Conservation (phyloP, 2,329 filamentous ascomycete genomes). For the Ascochyta clinopodiicola region DNA sequence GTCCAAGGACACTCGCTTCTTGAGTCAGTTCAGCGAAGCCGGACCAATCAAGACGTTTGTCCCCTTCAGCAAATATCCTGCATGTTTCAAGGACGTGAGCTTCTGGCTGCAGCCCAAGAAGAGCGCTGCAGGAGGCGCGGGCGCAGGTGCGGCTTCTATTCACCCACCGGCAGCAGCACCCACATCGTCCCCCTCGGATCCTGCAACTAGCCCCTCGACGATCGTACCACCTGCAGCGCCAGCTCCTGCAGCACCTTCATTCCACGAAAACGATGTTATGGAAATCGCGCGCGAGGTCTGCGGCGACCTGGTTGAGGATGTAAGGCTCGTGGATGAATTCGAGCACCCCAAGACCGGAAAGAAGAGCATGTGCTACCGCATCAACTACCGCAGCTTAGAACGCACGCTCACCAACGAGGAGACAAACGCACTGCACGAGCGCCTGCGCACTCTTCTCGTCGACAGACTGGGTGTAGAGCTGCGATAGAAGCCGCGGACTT, state of each 20-base stretch:
- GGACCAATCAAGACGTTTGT: conserved; percentile 69
- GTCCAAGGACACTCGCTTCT: conserved; percentile 83
- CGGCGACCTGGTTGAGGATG: conserved; percentile 87
- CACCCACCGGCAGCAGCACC: conserved; percentile 19
- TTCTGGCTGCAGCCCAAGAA: conserved; percentile 74
- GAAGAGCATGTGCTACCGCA: conserved; percentile 87
- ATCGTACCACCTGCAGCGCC: conserved; percentile 49
- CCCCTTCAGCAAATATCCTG: conserved; percentile 90
- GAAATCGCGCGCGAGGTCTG: conserved; percentile 85
- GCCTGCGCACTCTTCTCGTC: conserved; percentile 70
- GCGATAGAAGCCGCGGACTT: conserved; percentile 54
- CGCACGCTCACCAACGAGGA: conserved; percentile 85
- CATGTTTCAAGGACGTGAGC: conserved; percentile 88
- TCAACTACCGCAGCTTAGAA: conserved; percentile 93
- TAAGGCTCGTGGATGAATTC: conserved; percentile 84
- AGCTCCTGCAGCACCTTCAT: conserved; percentile 45
- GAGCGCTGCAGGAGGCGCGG: conserved; percentile 35
- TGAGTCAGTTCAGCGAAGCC: conserved; percentile 73
- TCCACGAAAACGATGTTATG: conserved; percentile 98
- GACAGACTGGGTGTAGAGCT: conserved; percentile 79
- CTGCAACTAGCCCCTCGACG: conserved; percentile 1
- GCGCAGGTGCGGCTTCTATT: conserved; percentile 8
- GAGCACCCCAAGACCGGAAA: conserved; percentile 83
- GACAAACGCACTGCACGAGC: conserved; percentile 76
- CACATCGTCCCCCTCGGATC: not conserved